A percentile compares a stretch with the other conserved stretches of the same genome.
Evolutionary conservation across 2,329 filamentous ascomycete genomes (phyloP).

Genomic region (Neophaeococcomyces mojaviensis): DNA sequence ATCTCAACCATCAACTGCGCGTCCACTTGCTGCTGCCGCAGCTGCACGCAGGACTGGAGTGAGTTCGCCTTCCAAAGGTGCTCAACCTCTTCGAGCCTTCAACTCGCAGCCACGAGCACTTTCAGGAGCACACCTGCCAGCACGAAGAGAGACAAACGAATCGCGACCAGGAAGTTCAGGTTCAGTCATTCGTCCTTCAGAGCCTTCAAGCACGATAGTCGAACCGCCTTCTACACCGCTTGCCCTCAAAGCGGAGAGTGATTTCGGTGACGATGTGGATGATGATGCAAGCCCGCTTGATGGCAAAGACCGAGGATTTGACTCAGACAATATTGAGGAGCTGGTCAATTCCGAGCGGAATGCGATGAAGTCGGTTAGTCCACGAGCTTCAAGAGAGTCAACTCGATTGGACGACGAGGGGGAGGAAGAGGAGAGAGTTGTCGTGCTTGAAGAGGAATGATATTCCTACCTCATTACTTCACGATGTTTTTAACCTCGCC

Average conservation of each 20-base stretch:
- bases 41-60: constrained; percentile 16
- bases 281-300: constrained; percentile 19
- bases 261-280: constrained; percentile 48
- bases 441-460: constrained; percentile 4
- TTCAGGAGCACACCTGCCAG: constrained; percentile 8
- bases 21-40: constrained; percentile 17
- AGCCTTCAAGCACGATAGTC: constrained; percentile 25
- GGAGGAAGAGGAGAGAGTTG: background rate
- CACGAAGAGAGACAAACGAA: constrained; percentile 9
- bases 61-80: constrained; percentile 27
- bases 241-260: constrained; percentile 40
- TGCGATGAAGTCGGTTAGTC: background rate
- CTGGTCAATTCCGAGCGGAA: background rate
- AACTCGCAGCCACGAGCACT: constrained; percentile 16
- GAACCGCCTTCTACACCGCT: constrained; percentile 21
- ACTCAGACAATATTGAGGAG: background rate
- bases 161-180: constrained; percentile 2
- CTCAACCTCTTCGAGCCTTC: constrained; percentile 19
- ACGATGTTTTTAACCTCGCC: too few relatives aligned
- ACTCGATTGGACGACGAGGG: background rate
- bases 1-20: constrained; percentile 29
- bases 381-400: background rate
- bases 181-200: constrained; percentile 27
- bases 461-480: too few relatives aligned
- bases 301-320: constrained; percentile 8